Evolutionary conservation across 805 yeast genomes (phyloP).

Genomic region (Yarrowia hollandica): DNA sequence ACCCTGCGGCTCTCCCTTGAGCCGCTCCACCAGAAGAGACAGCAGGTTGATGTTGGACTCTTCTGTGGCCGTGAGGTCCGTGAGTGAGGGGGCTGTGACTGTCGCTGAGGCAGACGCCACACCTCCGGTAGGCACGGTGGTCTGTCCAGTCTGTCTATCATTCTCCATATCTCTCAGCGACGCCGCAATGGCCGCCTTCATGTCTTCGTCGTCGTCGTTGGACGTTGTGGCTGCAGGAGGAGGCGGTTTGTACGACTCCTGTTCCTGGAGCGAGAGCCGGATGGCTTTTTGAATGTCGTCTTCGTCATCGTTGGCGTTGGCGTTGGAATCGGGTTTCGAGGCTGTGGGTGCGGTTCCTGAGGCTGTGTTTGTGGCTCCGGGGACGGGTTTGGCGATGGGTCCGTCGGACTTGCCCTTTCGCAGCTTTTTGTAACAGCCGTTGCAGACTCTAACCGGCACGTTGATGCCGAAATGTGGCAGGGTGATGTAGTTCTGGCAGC

Average conservation of each 20-base stretch:
- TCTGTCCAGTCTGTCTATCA: slow-evolving; percentile 30
- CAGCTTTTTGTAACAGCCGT: slow-evolving; percentile 73
- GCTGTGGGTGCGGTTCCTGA: not conserved
- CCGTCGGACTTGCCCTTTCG: slow-evolving; percentile 36
- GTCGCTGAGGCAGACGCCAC: not conserved
- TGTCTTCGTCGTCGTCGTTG: slow-evolving; percentile 79
- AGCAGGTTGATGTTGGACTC: slow-evolving; percentile 70
- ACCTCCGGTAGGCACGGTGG: not conserved
- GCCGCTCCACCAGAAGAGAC: slow-evolving; percentile 61
- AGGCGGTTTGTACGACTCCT: slow-evolving; percentile 32
- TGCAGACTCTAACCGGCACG: slow-evolving; percentile 92
- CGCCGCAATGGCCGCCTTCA: slow-evolving; percentile 93
- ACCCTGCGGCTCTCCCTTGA: slow-evolving; percentile 50
- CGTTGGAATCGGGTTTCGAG: slow-evolving; percentile 35
- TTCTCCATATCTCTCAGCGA: slow-evolving; percentile 72
- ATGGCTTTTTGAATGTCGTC: slow-evolving; percentile 78
- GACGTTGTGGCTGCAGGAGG: slow-evolving; percentile 39
- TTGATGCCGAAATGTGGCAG: slow-evolving; percentile 82
- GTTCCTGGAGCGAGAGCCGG: slow-evolving; percentile 70
- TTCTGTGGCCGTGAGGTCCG: slow-evolving; percentile 57
- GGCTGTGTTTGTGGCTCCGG: not conserved
- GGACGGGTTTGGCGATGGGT: not conserved
- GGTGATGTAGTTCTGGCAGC: slow-evolving; percentile 71
- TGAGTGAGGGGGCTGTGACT: slow-evolving; percentile 18
- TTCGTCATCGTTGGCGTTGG: slow-evolving; percentile 54